Evolutionary conservation across 169 alveolate species (phyloP), one percentile per base, ranked within the genome.

Genomic region (Plasmodium gallinaceum): DNA sequence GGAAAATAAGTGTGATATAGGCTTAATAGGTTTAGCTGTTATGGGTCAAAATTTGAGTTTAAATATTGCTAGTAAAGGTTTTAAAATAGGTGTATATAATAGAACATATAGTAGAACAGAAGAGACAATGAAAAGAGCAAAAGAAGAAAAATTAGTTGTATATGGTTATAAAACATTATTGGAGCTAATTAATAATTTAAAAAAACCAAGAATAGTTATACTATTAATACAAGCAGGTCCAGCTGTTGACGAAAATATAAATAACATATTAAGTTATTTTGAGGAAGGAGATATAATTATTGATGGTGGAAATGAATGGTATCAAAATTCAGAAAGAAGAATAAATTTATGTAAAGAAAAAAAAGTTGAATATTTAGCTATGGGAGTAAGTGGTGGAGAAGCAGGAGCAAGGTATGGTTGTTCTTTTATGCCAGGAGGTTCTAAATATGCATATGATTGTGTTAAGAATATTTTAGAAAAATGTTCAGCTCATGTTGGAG

Each of bases 341-440:
- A 78, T 90, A 14, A 69, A 39, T 37, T 42, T 65, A 48, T 64
- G 88, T 22, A 62, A 22, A 43, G 90, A 58, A 62, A 39, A 51
- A 24, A 3, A 69, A 9, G 68, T 46, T 71, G 94, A 96, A 51
- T 95, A 89, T 86, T 66, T 94, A 72, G 96, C 96, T 14, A 90
- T 95, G 96, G 97, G 97, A 16, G 94, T 95, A 39, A 95, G 97
- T 83, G 97, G 97, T 0, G 97, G 97, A 20, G 97, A 95, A 65
- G 86, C 73, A 48, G 97, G 97, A 0, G 97, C 97, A 42, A 89
- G 96, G 39, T 58, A 74, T 42, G 95, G 95, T 22, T 96, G 97
- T n/a, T 94, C 97, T 6, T 65, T 95, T 69, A 95, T 95, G 97
- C 95, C 95, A 26, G 95, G 97, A 6, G 97, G 97, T 12, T 66